Conservation (phyloP, 768 basidiomycete genomes). For the Lyophyllum semitale region DNA sequence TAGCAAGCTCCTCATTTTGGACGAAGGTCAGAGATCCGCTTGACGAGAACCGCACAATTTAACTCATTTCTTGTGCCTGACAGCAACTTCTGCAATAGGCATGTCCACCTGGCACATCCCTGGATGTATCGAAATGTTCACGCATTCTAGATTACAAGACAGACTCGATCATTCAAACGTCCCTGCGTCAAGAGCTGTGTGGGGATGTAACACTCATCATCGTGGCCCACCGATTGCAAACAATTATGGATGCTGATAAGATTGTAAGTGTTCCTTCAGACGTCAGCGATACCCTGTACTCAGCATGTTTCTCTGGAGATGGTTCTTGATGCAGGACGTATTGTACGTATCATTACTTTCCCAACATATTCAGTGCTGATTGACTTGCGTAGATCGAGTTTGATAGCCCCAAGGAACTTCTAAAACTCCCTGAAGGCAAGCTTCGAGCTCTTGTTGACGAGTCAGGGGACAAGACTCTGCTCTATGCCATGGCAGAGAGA, state of each 20-base stretch:
- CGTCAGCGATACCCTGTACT: not conserved
- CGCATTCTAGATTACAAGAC: constrained; percentile 65
- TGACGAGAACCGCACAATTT: constrained; percentile 31
- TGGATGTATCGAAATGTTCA: too few species aligned
- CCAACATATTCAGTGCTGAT: not conserved
- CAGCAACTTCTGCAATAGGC: constrained; percentile 55
- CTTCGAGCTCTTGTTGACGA: constrained; percentile 59
- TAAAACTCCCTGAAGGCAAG: constrained; percentile 52
- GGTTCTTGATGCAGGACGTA: constrained; percentile 54
- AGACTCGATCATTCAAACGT: constrained; percentile 69
- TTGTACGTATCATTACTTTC: constrained; percentile 33
- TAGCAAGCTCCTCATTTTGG: constrained; percentile 62
- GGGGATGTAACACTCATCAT: constrained; percentile 63
- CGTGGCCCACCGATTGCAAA: constrained; percentile 71
- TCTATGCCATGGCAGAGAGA: constrained; percentile 45
- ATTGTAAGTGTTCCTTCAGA: constrained; percentile 35
- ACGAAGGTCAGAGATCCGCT: constrained; percentile 48
- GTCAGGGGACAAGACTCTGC: constrained; percentile 51
- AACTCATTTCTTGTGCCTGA: constrained; percentile 21
- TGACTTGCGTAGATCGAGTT: constrained; percentile 44
- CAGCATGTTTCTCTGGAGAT: constrained; percentile 31
- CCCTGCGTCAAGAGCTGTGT: constrained; percentile 64
- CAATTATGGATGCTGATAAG: constrained; percentile 68
- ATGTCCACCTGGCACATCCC: too few species aligned
- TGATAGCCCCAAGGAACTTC: constrained; percentile 50